Evolutionary conservation across 1,139 yeast species (phyloP), one percentile per base, ranked within the genome.

Genomic region (Candida sp.): DNA sequence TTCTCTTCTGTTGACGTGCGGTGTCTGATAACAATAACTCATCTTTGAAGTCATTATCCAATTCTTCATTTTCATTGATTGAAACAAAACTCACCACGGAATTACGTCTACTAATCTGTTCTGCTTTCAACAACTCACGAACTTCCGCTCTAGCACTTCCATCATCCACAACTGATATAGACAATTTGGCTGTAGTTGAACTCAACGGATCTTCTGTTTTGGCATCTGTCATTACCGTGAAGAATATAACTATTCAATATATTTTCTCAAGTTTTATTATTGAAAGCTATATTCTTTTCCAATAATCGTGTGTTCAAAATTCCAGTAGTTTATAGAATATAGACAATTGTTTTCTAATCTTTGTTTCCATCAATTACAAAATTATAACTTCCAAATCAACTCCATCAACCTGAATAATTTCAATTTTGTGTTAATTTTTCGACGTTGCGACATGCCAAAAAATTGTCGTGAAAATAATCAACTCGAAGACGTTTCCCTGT

Each of bases 1-100:
- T 75, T 70, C 74, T 74, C 57, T 60, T 66, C 44, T 52, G 55
- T 19, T 58, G 63, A 47, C 33, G 36, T 25, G 40, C 35, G 5
- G 5, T 12, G 12, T 46, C 38, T 8, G 25, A 5, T n/a, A 22
- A n/a, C 23, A 42, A 37, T 36, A 44, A 35, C 5, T 35, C 38
- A n/a, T 35, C 38, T 22, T 35, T 35, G 19, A 27, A 21, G 11
- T 12, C 21, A 21, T 15, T 36, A 21, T 42, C 41, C 32, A 42
- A 43, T 22, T 54, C 45, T 21, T 56, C 49, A 29, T 48, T 54
- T 23, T 55, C 60, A 22, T 44, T 47, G 12, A 56, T 40, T 4
- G 64, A 58, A 21, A 50, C 56, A 38, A 63, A 49, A 5, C 64
- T 60, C 4, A 64, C 55, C 11, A 60, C 68, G 2, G 67, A 62